Evolutionary conservation across 148 eudicot genomes (phyloP), one percentile per base, ranked within the genome.

Genomic region (Tetragonia tetragonoides): DNA sequence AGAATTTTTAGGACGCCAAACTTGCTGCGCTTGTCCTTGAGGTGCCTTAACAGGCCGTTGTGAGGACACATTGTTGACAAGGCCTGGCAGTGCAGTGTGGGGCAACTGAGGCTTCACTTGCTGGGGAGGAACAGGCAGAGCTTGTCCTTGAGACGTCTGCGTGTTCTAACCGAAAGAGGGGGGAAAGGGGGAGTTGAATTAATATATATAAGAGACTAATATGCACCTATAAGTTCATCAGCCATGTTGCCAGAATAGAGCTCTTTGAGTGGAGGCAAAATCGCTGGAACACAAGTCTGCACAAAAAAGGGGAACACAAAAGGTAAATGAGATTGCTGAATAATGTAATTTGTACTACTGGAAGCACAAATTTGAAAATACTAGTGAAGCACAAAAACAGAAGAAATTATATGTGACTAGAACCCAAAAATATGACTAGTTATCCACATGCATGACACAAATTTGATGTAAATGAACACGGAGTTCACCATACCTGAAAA

Each of bases 251-350:
- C 88, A 16, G 95, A 93, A 80, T 96, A 96, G 75, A 96, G 78
- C 65, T 96, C 99, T 83, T 78, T 83, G 15, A 96, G 88, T 67
- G 99, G 99, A 76, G 99, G 99, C 51, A 96, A 82, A 80, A 96
- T 87, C 63, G 99, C 86, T 34, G 99, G 99, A 81, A 46, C 85
- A 81, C 96, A 89, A 23, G 97, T 96, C 99, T 96, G 95, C 89
- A 86, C 81, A 72, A 77, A 81, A 60, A 68, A 40, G 51, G 62
- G 44, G 67, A 72, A 49, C 23, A 16, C 63, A 66, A 53, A 65
- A 70, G 66, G 37, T 68, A 79, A 57, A 59, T n/a, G 20, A 46
- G 39, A 49, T 70, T 42, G 62, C 66, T 64, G 69, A 66, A 44
- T 38, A 46, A 20, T 57, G 44, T 28, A 70, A 18, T 34, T 39